Base-by-base conservation (phyloP, 202 grass and related monocot genomes). In the Zoysia matrella region DNA sequence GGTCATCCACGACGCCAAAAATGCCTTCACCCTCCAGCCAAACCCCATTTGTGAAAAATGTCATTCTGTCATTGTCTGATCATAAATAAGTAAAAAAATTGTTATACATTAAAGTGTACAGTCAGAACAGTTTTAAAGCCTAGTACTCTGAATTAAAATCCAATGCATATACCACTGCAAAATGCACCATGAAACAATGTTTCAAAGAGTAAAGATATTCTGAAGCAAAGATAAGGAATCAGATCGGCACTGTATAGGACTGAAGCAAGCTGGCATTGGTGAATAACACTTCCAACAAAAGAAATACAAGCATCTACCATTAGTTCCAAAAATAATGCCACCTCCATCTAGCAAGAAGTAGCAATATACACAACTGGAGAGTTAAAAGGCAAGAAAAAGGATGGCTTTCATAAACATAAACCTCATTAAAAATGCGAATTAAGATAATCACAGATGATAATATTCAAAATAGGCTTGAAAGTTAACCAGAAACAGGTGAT, bases 11-110 rank as follows among this genome's bases (percentile, higher is more conserved):
- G 45, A 90, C 82, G 67, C 80, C 82, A 86, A 98, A 91, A 85
- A 98, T 80, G 14, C 83, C 95, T 82, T 91, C 76, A 73, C 85
- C 55, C 83, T 98, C 92, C 77, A 95, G 70, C 92, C 95, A 98
- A 80, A 65, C 85, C 88, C 95, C 95, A 80, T 70, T 88, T 57
- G 84, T 83, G 83, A 95, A 95, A 78, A 81, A 78, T 11, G 71
- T 12, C 61, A 70, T 77, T 88, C 77, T 83, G 80, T 93, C 90
- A 89, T 89, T 88, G 86, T 87, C 95, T 98, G 90, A 87, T 44
- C 43, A 87, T 69, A 83, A 86, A 82, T 10, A 88, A 76, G 72
- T 57, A 63, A 49, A 80, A 72, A 53, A 54, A 53, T 62, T 11
- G 50, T 73, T 77, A 73, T 74, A 68, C n/a, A 44, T 72, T 80